Base-by-base conservation (phyloP, 495 filamentous ascomycete species). In the Tirmania nivea region DNA sequence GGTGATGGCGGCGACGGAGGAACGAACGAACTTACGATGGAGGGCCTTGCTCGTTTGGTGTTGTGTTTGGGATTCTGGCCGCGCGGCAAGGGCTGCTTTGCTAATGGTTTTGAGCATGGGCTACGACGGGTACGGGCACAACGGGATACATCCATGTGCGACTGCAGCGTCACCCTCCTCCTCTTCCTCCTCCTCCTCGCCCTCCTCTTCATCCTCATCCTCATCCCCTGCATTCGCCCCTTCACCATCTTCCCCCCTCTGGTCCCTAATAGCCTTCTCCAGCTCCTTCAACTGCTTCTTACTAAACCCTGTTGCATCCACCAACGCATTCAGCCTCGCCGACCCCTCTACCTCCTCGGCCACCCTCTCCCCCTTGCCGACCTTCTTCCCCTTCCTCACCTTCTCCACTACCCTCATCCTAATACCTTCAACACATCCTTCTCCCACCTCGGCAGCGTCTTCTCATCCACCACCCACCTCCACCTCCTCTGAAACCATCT, bases 221-320 rank as follows among this genome's bases (percentile, higher is more conserved):
- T 54, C 63, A n/a, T 68, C 71, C 0, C 61, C 71, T 57, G 77
- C 78, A 1, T 71, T 75, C 57, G 78, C 74, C 6, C 73, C 75
- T 17, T 77, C 78, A 17, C 31, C 56, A 8, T 53, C 31, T n/a
- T 20, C 10, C 10, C 60, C 60, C 10, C 54, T 52, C 20, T 79
- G 75, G 34, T 78, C 80, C 57, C 78, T 77, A 73, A 95, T 92
- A 63, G 92, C 94, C 7, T 75, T 75, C 60, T 94, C 89, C 20
- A 96, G 69, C 55, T 96, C 90, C 61, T 86, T 90, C 14, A 83
- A 82, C 77, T 90, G 90, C 73, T 94, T 96, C 69, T 78, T 88
- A 14, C 86, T 92, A 66, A 95, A 95, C 0, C 92, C 92, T 0
- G 85, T 89, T 0, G 92, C 92, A 63, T 92, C 84, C 5, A 92